These are phyloP conservation scores for Neonectria neomacrospora DNA, from an alignment of 2,329 filamentous ascomycete species.

Conservation along the genomic window DNA sequence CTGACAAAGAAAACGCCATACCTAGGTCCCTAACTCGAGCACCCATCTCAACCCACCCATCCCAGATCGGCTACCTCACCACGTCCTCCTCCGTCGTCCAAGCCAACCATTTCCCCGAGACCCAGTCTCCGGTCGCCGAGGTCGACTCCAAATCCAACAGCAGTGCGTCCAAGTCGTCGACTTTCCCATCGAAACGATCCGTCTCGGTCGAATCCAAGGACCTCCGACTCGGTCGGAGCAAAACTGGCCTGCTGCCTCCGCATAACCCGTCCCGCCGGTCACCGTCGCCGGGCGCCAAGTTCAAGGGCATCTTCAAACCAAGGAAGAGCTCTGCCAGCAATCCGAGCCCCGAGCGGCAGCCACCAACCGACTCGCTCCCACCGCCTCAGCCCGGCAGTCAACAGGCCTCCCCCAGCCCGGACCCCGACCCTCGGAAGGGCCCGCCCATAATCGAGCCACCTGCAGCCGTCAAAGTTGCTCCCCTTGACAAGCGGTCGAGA, in stretches of 20 bases:
- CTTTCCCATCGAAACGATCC: constrained; percentile 40
- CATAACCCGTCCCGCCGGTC: constrained; percentile 64
- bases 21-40: constrained; percentile 45
- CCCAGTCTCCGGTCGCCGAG: constrained; percentile 36
- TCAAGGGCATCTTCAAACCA: constrained; percentile 72
- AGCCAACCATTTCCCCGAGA: constrained; percentile 57
- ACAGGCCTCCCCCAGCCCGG: constrained; percentile 35
- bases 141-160: constrained; percentile 42
- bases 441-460: constrained; percentile 45
- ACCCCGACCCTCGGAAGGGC: constrained; percentile 34
- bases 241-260: constrained; percentile 42
- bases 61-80: constrained; percentile 75
- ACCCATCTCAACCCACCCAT: constrained; percentile 64
- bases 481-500: constrained; percentile 44
- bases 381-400: constrained; percentile 31
- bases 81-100: constrained; percentile 76
- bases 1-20: constrained; percentile 41
- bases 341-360: constrained; percentile 39
- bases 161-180: constrained; percentile 40
- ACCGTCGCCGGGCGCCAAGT: constrained; percentile 75
- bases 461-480: constrained; percentile 45
- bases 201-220: constrained; percentile 42
- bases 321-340: constrained; percentile 39
- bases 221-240: constrained; percentile 42
- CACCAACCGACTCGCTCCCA: constrained; percentile 33